Percentiles rank a stretch among this genome's conserved stretches.
Evolutionary conservation across 2,329 filamentous ascomycete genomes (phyloP).

Genomic region (Colletotrichum nymphaeae): DNA sequence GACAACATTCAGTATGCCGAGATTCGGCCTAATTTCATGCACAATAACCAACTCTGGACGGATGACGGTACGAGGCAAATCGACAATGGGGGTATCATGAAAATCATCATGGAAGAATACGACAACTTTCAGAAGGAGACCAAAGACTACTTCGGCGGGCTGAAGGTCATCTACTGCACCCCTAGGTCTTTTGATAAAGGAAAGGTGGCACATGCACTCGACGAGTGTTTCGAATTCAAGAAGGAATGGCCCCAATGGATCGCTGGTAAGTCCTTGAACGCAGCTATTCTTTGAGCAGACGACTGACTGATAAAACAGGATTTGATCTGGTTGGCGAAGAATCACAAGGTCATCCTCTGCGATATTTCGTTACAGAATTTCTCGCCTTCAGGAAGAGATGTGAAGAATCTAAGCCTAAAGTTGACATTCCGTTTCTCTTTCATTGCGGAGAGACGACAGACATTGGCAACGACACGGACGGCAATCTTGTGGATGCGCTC

Average conservation of each 20-base stretch:
- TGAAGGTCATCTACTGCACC: slow-evolving; percentile 80
- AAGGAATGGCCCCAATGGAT: slow-evolving; percentile 66
- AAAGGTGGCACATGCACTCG: slow-evolving; percentile 62
- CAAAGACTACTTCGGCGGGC: slow-evolving; percentile 65
- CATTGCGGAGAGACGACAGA: slow-evolving; percentile 83
- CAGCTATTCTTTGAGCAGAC: neutral
- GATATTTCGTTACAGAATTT: slow-evolving; percentile 65
- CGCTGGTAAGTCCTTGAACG: slow-evolving; percentile 62
- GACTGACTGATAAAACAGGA: slow-evolving; percentile 51
- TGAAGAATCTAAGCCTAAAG: slow-evolving; percentile 45
- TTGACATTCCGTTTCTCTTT: slow-evolving; percentile 79
- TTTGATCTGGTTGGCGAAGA: slow-evolving; percentile 80
- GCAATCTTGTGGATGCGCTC: slow-evolving; percentile 77
- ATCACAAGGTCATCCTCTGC: slow-evolving; percentile 68
- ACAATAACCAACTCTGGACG: slow-evolving; percentile 68
- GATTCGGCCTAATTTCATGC: slow-evolving; percentile 77
- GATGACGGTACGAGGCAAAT: slow-evolving; percentile 66
- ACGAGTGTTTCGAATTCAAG: slow-evolving; percentile 73
- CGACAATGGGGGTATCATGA: slow-evolving; percentile 69
- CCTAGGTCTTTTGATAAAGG: slow-evolving; percentile 67
- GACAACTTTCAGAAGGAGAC: slow-evolving; percentile 54
- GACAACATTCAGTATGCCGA: slow-evolving; percentile 80
- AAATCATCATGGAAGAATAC: slow-evolving; percentile 68
- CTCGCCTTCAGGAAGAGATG: slow-evolving; percentile 67
- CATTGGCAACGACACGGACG: slow-evolving; percentile 71